A percentile compares a stretch with the other conserved stretches of the same genome.
Evolutionary conservation across 2,329 filamentous ascomycete species (phyloP).

Genomic region (Pyricularia sp.): DNA sequence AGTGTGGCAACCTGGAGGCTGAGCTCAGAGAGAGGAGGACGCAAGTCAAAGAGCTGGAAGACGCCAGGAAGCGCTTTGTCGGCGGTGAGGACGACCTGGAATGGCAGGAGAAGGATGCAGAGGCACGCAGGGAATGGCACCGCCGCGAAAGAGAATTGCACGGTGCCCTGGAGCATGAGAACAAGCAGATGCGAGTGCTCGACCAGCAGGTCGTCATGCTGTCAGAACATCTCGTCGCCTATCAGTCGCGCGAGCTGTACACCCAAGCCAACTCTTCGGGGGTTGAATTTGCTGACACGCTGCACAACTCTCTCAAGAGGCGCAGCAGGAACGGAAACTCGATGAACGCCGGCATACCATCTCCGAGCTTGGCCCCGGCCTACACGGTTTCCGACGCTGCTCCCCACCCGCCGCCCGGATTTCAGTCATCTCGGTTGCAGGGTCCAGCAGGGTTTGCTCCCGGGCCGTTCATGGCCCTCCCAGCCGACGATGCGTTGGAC

Average conservation of each 20-base stretch:
- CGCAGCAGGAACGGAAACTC: conserved; percentile 39
- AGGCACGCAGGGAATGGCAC: conserved; percentile 48
- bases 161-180: conserved; percentile 35
- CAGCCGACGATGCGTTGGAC: neutral
- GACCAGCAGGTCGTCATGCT: conserved; percentile 26
- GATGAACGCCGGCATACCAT: conserved; percentile 29
- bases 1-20: conserved; percentile 56
- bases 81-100: conserved; percentile 52
- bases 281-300: conserved; percentile 36
- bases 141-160: conserved; percentile 43
- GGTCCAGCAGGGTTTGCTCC: conserved; percentile 40
- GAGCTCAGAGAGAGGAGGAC: conserved; percentile 63
- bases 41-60: conserved; percentile 65
- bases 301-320: conserved; percentile 23
- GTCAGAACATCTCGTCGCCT: neutral
- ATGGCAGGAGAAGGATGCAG: conserved; percentile 39
- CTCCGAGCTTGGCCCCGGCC: conserved; percentile 25
- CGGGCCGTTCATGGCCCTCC: conserved; percentile 39
- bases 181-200: conserved; percentile 34
- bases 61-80: conserved; percentile 54
- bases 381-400: conserved; percentile 34
- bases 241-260: conserved; percentile 3
- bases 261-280: conserved; percentile 19
- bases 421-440: conserved; percentile 28
- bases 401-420: conserved; percentile 23